Percentiles rank a stretch among this genome's conserved stretches.
phyloP scores from a whole-genome alignment of 345 rosid species.

The Euclidium syriacum region DNA sequence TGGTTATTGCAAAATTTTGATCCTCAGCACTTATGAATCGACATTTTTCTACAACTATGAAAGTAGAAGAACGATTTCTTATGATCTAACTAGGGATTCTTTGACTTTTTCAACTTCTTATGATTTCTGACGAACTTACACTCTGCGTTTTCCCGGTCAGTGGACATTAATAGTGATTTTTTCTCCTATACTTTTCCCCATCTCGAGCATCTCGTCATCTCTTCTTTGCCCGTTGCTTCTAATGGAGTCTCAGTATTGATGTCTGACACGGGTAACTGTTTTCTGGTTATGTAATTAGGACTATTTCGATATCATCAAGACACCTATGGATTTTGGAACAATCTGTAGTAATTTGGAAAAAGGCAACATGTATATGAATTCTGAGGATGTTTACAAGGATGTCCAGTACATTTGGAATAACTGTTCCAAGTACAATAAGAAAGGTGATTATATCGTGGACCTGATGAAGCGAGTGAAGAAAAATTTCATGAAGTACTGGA shows the following conservation, averaged over 20 bases:
- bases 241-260: neutral
- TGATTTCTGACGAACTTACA: neutral
- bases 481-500: constrained; percentile 94
- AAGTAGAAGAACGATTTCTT: neutral
- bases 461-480: constrained; percentile 96
- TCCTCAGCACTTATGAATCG: neutral
- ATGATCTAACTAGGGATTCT: neutral
- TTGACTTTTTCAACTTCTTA: neutral
- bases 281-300: constrained; percentile 48
- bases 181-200: neutral
- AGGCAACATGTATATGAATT: constrained; percentile 60
- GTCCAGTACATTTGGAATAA: constrained; percentile 88
- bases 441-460: constrained; percentile 94
- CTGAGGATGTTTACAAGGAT: constrained; percentile 85
- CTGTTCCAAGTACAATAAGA: constrained; percentile 86
- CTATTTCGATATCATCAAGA: constrained; percentile 85
- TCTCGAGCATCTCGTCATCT: neutral
- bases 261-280: neutral
- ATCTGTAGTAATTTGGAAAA: constrained; percentile 77
- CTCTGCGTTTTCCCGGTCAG: neutral
- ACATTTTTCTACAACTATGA: neutral
- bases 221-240: neutral
- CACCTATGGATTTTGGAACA: constrained; percentile 99
- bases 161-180: neutral
- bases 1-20: neutral